Base-by-base conservation (phyloP, 2,329 filamentous ascomycete species). In the Macrophomina tecta region DNA sequence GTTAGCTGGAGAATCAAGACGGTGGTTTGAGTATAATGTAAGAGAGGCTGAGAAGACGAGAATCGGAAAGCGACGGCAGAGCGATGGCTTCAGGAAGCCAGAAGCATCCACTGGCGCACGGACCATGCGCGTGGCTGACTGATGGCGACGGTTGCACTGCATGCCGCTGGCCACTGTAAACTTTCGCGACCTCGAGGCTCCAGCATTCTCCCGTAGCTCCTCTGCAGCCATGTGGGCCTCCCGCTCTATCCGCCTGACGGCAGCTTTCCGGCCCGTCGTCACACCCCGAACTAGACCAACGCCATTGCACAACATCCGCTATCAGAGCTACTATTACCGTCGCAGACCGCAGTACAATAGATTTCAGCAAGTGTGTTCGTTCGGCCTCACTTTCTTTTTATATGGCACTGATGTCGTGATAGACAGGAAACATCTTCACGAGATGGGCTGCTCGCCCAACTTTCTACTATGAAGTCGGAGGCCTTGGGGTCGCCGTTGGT, bases 401-500 rank as follows among this genome's bases (percentile, higher is more conserved):
- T 23, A 11, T 28, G 3, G 23, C 23, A 12, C 61, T 64, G 23
- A 64, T 34, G n/a, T 14, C 3, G 45, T 12, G 8, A 9, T 23
- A 64, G 61, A 23, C 61, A n/a, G 61, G 46, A 14, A 72, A 71
- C 12, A 30, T 77, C 23, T 73, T 78, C 60, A 69, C 65, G 38
- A 70, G 73, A 71, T 84, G 82, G 82, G 77, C 78, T 0, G 74
- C 75, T 3, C 73, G 77, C 1, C 82, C 82, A 32, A 82, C 78
- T 2, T 84, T 84, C 75, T 83, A 81, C 72, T 79, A 82, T 51
- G 77, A 84, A 69, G 72, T 81, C 3, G 78, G 75, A 14, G 69
- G 79, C 3, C 69, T 86, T 6, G 83, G 79, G 2, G 75, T 78
- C 1, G 77, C 77, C 0, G 73, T 77, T 2, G 82, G 79, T 6